Percentiles rank a stretch among this genome's conserved stretches.
Conservation (phyloP, 2,329 filamentous ascomycete genomes). For the Arthrobotrys pseudoclavata region DNA sequence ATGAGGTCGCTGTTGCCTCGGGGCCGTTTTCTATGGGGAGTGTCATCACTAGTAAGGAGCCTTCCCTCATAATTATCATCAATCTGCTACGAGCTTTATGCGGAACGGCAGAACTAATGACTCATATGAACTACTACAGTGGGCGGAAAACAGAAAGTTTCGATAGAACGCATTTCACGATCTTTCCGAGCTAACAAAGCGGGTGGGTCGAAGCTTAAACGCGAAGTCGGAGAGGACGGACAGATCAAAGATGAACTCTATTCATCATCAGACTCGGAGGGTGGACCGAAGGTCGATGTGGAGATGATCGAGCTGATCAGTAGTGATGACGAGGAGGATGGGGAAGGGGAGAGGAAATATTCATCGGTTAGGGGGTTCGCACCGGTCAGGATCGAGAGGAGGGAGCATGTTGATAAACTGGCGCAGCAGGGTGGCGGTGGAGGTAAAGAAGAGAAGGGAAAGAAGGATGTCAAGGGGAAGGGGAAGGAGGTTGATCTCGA, state of each 20-base stretch:
- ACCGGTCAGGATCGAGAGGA: constrained; percentile 57
- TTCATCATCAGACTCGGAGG: constrained; percentile 61
- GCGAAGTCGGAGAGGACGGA: constrained; percentile 47
- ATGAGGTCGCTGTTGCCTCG: constrained; percentile 58
- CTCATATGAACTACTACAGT: constrained; percentile 7
- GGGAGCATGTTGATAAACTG: constrained; percentile 61
- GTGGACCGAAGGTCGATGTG: constrained; percentile 62
- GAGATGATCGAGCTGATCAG: constrained; percentile 63
- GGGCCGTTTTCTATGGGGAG: constrained; percentile 63
- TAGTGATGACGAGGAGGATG: constrained; percentile 56
- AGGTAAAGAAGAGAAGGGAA: constrained; percentile 59
- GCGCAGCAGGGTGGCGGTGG: constrained; percentile 58
- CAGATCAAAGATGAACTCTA: constrained; percentile 59
- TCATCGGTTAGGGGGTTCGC: constrained; percentile 40
- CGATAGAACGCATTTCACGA: constrained; percentile 39
- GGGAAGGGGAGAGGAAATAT: constrained; percentile 48
- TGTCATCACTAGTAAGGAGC: constrained; percentile 59
- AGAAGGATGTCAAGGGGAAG: constrained; percentile 53
- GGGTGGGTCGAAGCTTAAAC: constrained; percentile 33
- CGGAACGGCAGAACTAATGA: not conserved
- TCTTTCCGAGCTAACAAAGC: constrained; percentile 5
- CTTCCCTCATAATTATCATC: not conserved
- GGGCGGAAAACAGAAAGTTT: constrained; percentile 51
- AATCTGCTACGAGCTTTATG: not conserved
- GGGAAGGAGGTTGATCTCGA: constrained; percentile 60